Percentiles rank a stretch among this genome's conserved stretches.
Conservation (phyloP, 2,329 filamentous ascomycete species). For the Hawksworthiomyces lignivorus region DNA sequence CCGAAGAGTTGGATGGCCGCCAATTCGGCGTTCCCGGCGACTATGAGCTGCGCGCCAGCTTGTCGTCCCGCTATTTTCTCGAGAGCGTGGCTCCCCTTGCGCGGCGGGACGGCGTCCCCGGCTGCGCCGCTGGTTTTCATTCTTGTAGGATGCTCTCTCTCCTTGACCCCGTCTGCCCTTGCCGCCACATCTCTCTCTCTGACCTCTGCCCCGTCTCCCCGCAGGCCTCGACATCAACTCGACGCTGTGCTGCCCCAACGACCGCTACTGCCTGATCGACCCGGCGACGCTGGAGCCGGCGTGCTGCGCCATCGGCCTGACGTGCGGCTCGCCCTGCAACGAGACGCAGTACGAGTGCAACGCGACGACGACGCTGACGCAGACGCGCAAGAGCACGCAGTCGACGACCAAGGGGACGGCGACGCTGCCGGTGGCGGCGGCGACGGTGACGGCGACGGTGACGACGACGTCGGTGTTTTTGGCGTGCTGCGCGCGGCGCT, state of each 20-base stretch:
- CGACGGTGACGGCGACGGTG: slow-evolving; percentile 21
- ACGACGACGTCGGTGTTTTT: slow-evolving; percentile 17
- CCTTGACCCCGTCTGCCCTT: too few species aligned
- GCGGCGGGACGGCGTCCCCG: slow-evolving; percentile 6
- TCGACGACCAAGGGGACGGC: slow-evolving; percentile 5
- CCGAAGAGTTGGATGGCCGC: too few species aligned
- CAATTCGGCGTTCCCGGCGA: too few species aligned
- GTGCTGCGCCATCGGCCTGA: slow-evolving; percentile 26
- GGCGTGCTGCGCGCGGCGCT: slow-evolving; percentile 34
- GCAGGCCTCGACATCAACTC: slow-evolving; percentile 22
- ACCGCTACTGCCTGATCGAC: slow-evolving; percentile 25
- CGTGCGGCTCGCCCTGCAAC: slow-evolving; percentile 24
- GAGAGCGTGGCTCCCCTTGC: slow-evolving; percentile 2
- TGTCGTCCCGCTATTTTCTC: slow-evolving; percentile 7
- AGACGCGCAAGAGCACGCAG: slow-evolving; percentile 2
- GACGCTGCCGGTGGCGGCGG: slow-evolving; percentile 10
- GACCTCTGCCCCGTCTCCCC: neutral
- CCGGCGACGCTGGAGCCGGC: slow-evolving; percentile 12
- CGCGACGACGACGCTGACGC: slow-evolving; percentile 20
- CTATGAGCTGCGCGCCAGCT: neutral
- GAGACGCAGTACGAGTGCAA: slow-evolving; percentile 22
- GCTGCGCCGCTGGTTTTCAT: slow-evolving; percentile 12
- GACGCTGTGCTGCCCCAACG: slow-evolving; percentile 19
- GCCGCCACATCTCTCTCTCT: too few species aligned
- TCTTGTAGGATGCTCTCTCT: slow-evolving; percentile 16